Conservation (phyloP, 2,329 filamentous ascomycete genomes). For the Penicillium sp. region DNA sequence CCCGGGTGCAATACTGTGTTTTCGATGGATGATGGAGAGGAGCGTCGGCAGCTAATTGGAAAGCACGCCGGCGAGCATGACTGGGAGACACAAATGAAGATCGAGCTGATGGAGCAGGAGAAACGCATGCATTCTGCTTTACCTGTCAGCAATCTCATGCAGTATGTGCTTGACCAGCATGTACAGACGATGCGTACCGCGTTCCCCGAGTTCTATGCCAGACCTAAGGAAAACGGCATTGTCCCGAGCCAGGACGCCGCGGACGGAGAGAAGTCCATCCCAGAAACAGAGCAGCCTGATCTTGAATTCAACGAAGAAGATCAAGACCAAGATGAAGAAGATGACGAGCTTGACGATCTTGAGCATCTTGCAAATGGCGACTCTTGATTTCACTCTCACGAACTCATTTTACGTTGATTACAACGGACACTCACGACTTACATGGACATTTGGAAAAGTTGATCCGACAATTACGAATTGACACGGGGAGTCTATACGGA, state of each 20-base stretch:
- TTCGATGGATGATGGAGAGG: constrained; percentile 9
- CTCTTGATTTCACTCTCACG: neutral
- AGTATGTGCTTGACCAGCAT: constrained; percentile 24
- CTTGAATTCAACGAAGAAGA: constrained; percentile 5
- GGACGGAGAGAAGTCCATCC: neutral
- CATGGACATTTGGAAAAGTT: neutral
- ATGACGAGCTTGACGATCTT: constrained; percentile 10
- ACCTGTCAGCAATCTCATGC: constrained; percentile 26
- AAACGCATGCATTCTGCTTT: constrained; percentile 24
- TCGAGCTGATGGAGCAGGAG: constrained; percentile 26
- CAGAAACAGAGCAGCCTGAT: neutral
- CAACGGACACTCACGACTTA: neutral
- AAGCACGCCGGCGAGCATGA: constrained; percentile 25
- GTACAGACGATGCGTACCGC: constrained; percentile 25
- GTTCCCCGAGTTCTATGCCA: constrained; percentile 23
- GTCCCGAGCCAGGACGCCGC: neutral
- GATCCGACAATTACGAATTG: neutral
- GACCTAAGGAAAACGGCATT: neutral
- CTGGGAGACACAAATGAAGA: constrained; percentile 26
- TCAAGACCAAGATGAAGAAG: constrained; percentile 8
- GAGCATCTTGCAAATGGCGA: constrained; percentile 5
- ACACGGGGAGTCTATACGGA: neutral
- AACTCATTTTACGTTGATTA: neutral
- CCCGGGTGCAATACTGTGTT: constrained; percentile 20
- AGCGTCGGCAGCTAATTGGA: constrained; percentile 23